Base-by-base conservation (phyloP, 768 basidiomycete species). In the Lactarius vividus region DNA sequence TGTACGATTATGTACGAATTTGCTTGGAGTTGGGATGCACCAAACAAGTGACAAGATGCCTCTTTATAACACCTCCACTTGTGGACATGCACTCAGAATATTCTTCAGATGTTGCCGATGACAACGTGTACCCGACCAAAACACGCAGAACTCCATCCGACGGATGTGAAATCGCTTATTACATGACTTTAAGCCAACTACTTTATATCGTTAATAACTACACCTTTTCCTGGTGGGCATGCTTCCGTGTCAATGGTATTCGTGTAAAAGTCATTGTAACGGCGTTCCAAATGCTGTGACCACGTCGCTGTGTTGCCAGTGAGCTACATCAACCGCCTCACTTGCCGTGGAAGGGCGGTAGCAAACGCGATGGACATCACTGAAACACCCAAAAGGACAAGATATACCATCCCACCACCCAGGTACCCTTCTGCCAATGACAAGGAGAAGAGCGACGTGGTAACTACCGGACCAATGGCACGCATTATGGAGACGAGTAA, bases 381-480 rank as follows among this genome's bases (percentile, higher is more conserved):
- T 23, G 73, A 76, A 65, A 79, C 72, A 10, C 28, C 73, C 4
- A 70, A 37, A 70, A 81, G 69, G 35, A 77, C 73, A 66, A 69
- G 70, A 68, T 89, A 88, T 5, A 88, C 87, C 28, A 88, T 74
- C 64, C 80, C 74, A 4, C 88, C 88, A 5, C 82, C 83, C 46
- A 86, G 74, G 65, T 83, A 79, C 42, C 81, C 73, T 61, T 74
- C 73, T 55, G 70, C 49, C 39, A 85, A 83, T 0, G 88, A 88
- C 40, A 90, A 71, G 29, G 89, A 87, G 76, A 87, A 91, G 58
- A 89, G 79, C 39, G 88, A 88, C 62, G 83, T 86, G 2, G 86
- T 79, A 2, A 79, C 70, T 16, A 83, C 83, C 4, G 87, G 87
- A 16, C 88, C 89, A 64, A 84, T 66, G 28, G 78, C 68, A 52